Evolutionary conservation across 2,329 filamentous ascomycete species (phyloP).

Genomic region (Hymenoscyphus scutula): DNA sequence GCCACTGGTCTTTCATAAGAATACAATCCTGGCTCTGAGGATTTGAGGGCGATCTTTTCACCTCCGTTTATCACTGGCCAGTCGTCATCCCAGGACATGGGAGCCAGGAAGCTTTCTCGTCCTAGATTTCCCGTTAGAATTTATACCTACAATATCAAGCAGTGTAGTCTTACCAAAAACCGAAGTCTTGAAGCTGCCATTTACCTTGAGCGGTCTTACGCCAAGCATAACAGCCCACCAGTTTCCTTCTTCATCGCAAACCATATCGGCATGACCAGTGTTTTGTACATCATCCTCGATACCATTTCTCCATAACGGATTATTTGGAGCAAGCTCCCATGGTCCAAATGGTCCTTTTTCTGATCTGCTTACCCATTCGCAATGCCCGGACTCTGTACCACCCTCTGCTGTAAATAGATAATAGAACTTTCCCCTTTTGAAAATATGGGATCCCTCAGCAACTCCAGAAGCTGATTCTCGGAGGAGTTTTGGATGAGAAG

Average conservation of each 20-base stretch:
- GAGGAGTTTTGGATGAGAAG: slow-evolving; percentile 47
- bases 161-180: slow-evolving; percentile 14
- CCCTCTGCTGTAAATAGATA: slow-evolving; percentile 60
- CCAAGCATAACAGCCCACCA: slow-evolving; percentile 42
- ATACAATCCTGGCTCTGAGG: background rate
- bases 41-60: slow-evolving; percentile 15
- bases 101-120: slow-evolving; percentile 25
- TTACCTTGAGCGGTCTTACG: slow-evolving; percentile 14
- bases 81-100: slow-evolving; percentile 24
- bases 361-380: slow-evolving; percentile 56
- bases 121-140: slow-evolving; percentile 23
- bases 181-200: slow-evolving; percentile 11
- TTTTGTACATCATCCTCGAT: slow-evolving; percentile 47
- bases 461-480: slow-evolving; percentile 59
- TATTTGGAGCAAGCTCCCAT: slow-evolving; percentile 57
- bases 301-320: slow-evolving; percentile 54
- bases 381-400: slow-evolving; percentile 59
- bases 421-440: slow-evolving; percentile 56
- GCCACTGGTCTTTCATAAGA: background rate
- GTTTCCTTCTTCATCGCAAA: slow-evolving; percentile 41
- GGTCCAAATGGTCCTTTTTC: slow-evolving; percentile 52
- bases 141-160: slow-evolving; percentile 13
- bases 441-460: slow-evolving; percentile 59
- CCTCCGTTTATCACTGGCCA: slow-evolving; percentile 26
- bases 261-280: slow-evolving; percentile 45